Evolutionary conservation across 2,329 filamentous ascomycete genomes (phyloP), one percentile per base, ranked within the genome.

Genomic region (Meredithiella fracta): DNA sequence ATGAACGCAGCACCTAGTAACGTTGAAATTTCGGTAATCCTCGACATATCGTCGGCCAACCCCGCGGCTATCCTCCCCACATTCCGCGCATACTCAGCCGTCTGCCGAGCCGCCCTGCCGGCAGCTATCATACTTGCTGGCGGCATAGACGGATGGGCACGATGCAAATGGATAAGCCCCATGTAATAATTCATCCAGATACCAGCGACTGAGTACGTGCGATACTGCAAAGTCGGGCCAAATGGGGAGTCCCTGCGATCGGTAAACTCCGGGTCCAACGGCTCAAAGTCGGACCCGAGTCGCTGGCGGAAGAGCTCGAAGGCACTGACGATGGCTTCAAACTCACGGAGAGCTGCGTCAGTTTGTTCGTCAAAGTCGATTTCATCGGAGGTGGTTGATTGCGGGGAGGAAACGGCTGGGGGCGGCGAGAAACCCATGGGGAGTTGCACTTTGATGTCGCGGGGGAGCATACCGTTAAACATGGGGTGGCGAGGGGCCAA

Each of bases 181-280:
- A 91, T 86, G 67, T 94, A 85, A 66, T 86, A 90, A 61, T 90
- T 84, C 64, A 86, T 81, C 87, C 89, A 95, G 22, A 96, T 75
- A 34, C 86, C 84, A 2, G 86, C 86, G 60, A 97, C 85, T n/a
- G 84, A 83, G 66, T 88, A 91, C 1, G 86, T 91, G 29, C 86
- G 79, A 65, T 94, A 96, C 60, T 88, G 81, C 5, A 89, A 70
- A 0, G 86, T 84, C 1, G 80, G 77, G 0, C 92, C 91, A 64
- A 96, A 98, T 0, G 91, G 88, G 1, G 88, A 67, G 23, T 69
- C 66, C 83, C 60, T 77, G 67, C 51, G 80, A 74, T 54, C 80
- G 68, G 57, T 74, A 55, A 81, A 79, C 59, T 92, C 87, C 1
- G 81, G 70, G 1, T 79, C 77, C 20, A 97, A 69, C 1, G 87